Percentiles rank a stretch among this genome's conserved stretches.
Evolutionary conservation across 805 yeast genomes (phyloP).

Genomic region (Candida arabinofermentans): DNA sequence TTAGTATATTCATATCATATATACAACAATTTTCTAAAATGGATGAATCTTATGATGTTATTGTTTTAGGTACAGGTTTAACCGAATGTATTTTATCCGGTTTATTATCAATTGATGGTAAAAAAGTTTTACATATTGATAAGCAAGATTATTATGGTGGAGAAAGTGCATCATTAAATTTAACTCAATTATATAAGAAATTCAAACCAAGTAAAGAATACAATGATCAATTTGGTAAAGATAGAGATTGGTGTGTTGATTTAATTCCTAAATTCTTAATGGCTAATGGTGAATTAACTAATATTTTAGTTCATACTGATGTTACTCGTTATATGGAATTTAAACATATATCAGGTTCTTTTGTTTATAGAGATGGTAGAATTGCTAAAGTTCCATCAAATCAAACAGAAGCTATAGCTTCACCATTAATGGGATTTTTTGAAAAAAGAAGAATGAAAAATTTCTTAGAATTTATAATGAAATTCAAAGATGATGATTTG

Average conservation of each 20-base stretch:
- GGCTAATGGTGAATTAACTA: constrained; percentile 97
- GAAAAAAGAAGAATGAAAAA: constrained; percentile 94
- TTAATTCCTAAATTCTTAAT: constrained; percentile 93
- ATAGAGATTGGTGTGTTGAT: constrained; percentile 97
- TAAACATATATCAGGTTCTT: constrained; percentile 94
- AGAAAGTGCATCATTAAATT: constrained; percentile 80
- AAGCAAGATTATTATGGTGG: constrained; percentile 96
- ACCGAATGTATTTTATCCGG: constrained; percentile 97
- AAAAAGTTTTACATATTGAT: constrained; percentile 94
- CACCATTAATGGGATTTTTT: constrained; percentile 92
- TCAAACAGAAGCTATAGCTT: constrained; percentile 84
- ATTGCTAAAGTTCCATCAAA: constrained; percentile 94
- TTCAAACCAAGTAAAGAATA: constrained; percentile 80
- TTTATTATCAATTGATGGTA: constrained; percentile 92
- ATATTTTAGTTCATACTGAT: constrained; percentile 90
- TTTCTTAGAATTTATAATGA: constrained; percentile 83
- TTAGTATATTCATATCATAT: no score
- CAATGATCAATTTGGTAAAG: constrained; percentile 74
- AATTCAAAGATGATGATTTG: constrained; percentile 71
- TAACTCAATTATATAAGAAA: constrained; percentile 70
- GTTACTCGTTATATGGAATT: constrained; percentile 95
- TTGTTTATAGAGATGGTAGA: constrained; percentile 84
- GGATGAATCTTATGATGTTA: constrained; percentile 97
- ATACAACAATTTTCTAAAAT: constrained; percentile 32
- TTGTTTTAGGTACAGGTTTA: constrained; percentile 90